A percentile compares a stretch with the other conserved stretches of the same genome.
Conservation (phyloP, 257 asterid species). For the Schizonepeta tenuifolia region DNA sequence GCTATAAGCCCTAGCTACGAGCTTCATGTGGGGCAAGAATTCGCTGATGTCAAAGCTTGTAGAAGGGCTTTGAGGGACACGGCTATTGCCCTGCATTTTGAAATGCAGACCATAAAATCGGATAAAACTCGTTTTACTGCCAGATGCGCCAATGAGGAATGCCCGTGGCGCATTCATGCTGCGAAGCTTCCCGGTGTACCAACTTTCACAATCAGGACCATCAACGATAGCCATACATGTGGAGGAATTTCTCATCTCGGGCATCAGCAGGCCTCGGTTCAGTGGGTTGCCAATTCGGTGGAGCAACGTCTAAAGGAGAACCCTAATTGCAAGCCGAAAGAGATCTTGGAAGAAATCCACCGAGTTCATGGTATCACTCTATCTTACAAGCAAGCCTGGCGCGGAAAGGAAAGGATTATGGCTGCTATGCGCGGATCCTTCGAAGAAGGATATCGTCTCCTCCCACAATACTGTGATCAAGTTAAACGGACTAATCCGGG, state of each 20-base stretch:
- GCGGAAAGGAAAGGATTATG: slow-evolving; percentile 94
- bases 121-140: slow-evolving; percentile 96
- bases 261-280: slow-evolving; percentile 98
- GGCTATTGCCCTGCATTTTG: slow-evolving; percentile 93
- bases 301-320: slow-evolving; percentile 86
- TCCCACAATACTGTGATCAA: slow-evolving; percentile 91
- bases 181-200: slow-evolving; percentile 98
- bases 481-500: slow-evolving; percentile 86
- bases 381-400: slow-evolving; percentile 98
- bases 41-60: slow-evolving; percentile 87
- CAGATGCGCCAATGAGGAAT: slow-evolving; percentile 80
- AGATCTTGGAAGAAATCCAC: slow-evolving; percentile 92
- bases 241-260: slow-evolving; percentile 91
- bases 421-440: slow-evolving; percentile 95
- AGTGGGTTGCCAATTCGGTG: slow-evolving; percentile 95
- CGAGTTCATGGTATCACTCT: slow-evolving; percentile 80
- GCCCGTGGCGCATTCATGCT: slow-evolving; percentile 98
- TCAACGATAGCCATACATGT: slow-evolving; percentile 77
- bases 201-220: slow-evolving; percentile 87
- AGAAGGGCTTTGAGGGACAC: slow-evolving; percentile 93
- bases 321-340: slow-evolving; percentile 92
- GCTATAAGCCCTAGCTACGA: slow-evolving; percentile 61
- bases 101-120: slow-evolving; percentile 88
- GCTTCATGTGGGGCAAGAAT: slow-evolving; percentile 95
- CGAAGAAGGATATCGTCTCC: slow-evolving; percentile 93